Percentiles rank a stretch among this genome's conserved stretches.
These are phyloP conservation scores for Tetrapisispora namnaoensis DNA, from an alignment of 805 yeast genomes.

Conservation along the genomic window DNA sequence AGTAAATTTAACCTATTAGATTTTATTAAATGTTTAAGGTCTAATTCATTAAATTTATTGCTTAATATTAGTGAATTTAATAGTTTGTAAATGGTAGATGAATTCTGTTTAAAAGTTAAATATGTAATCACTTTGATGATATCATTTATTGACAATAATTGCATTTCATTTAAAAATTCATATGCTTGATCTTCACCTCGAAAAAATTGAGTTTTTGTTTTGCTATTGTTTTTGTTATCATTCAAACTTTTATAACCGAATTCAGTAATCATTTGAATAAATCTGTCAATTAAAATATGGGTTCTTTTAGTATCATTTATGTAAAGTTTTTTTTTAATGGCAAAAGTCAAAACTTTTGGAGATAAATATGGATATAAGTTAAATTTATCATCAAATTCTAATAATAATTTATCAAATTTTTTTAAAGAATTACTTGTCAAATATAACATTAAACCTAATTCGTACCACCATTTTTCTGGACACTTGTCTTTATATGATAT, in stretches of 20 bases:
- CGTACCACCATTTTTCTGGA: slow-evolving; percentile 45
- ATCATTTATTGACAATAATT: slow-evolving; percentile 20
- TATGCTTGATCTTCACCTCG: slow-evolving; percentile 25
- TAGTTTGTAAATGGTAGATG: slow-evolving; percentile 1
- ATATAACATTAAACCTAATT: slow-evolving; percentile 36
- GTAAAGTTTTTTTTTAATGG: slow-evolving; percentile 28
- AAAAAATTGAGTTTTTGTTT: slow-evolving; percentile 7
- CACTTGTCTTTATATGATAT: slow-evolving; percentile 28
- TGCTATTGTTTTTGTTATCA: slow-evolving; percentile 4
- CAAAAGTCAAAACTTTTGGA: slow-evolving; percentile 30
- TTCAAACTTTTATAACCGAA: slow-evolving; percentile 11
- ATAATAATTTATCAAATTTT: slow-evolving; percentile 31
- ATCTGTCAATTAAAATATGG: slow-evolving; percentile 27
- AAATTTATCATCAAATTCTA: slow-evolving; percentile 21
- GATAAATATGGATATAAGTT: slow-evolving; percentile 27
- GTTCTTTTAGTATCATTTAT: slow-evolving; percentile 22
- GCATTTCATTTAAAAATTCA: slow-evolving; percentile 22
- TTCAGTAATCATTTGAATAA: slow-evolving; percentile 18
- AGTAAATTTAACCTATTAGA: background rate
- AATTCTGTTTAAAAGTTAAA: slow-evolving; percentile 13
- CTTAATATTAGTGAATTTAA: slow-evolving; percentile 14
- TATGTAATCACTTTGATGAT: slow-evolving; percentile 20
- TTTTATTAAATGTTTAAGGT: background rate
- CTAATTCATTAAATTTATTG: slow-evolving; percentile 11
- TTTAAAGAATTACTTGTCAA: slow-evolving; percentile 28